Evolutionary conservation across 768 basidiomycete genomes (phyloP).

Genomic region (Suillus luteus): DNA sequence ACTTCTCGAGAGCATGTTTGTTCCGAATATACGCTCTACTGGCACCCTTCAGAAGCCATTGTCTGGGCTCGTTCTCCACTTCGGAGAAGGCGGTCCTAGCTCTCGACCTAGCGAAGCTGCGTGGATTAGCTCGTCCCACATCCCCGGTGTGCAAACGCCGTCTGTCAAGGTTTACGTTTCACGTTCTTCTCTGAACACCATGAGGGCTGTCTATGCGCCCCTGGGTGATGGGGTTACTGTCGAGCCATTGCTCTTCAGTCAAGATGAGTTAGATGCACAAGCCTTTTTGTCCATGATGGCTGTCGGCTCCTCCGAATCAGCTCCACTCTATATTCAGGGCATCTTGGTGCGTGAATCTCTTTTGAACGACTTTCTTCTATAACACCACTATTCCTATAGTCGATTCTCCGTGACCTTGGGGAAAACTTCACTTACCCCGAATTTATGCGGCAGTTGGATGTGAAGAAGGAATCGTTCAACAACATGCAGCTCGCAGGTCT

Average conservation of each 20-base stretch:
- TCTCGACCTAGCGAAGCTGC: constrained; percentile 68
- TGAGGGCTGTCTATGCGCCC: constrained; percentile 56
- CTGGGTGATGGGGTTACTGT: constrained; percentile 53
- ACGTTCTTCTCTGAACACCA: constrained; percentile 58
- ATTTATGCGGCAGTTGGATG: constrained; percentile 50
- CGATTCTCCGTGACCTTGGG: constrained; percentile 63
- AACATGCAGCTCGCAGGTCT: constrained; percentile 55
- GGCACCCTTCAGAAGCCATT: constrained; percentile 58
- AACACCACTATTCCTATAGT: constrained; percentile 35
- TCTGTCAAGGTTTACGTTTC: constrained; percentile 57
- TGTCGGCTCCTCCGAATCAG: constrained; percentile 56
- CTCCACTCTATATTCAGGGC: constrained; percentile 71
- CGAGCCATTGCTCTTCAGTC: constrained; percentile 54
- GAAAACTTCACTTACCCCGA: constrained; percentile 54
- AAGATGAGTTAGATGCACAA: constrained; percentile 65
- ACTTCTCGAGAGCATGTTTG: constrained; percentile 69
- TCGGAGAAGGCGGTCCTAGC: constrained; percentile 63
- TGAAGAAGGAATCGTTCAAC: constrained; percentile 54
- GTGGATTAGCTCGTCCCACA: constrained; percentile 49
- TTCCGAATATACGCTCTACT: constrained; percentile 49
- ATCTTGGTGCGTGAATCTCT: constrained; percentile 50
- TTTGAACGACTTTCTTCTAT: constrained; percentile 2
- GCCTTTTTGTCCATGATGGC: constrained; percentile 80
- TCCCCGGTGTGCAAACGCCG: constrained; percentile 35
- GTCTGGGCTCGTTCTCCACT: constrained; percentile 66